A percentile compares a stretch with the other conserved stretches of the same genome.
Evolutionary conservation across 768 basidiomycete genomes (phyloP).

Genomic region (Pleurotus giganteus): DNA sequence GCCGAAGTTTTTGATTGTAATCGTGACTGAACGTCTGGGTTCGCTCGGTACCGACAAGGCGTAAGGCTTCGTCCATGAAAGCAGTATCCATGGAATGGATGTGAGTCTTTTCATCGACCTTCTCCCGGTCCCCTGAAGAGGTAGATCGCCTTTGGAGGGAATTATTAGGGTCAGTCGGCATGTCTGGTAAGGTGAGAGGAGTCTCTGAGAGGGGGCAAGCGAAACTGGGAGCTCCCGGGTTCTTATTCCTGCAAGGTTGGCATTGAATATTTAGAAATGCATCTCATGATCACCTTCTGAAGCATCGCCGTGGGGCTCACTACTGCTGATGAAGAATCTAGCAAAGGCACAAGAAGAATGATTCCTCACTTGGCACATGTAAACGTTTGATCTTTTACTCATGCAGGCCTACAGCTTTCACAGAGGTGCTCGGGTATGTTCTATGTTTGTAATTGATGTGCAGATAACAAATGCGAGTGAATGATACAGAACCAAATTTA

Average conservation of each 20-base stretch:
- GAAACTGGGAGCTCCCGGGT: background rate
- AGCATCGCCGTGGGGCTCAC: background rate
- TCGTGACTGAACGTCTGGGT: conserved; percentile 56
- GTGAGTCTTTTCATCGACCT: conserved; percentile 31
- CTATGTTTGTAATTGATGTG: conserved; percentile 11
- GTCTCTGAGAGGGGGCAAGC: background rate
- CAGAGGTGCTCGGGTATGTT: background rate
- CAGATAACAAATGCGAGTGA: conserved; percentile 8
- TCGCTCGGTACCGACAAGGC: conserved; percentile 54
- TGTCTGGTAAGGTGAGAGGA: background rate
- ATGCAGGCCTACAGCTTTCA: background rate
- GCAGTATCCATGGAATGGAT: conserved; percentile 30
- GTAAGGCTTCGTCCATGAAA: conserved; percentile 59
- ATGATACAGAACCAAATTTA: conserved; percentile 35
- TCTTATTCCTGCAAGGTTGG: background rate
- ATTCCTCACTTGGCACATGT: background rate
- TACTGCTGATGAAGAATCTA: background rate
- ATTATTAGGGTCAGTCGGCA: background rate
- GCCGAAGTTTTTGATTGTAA: conserved; percentile 52
- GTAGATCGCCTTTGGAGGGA: conserved; percentile 2
- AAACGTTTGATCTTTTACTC: background rate
- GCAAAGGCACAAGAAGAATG: background rate
- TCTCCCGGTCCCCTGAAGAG: conserved; percentile 12
- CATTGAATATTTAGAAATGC: background rate
- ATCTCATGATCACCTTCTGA: background rate